Evolutionary conservation across 2,329 filamentous ascomycete genomes (phyloP).

Genomic region (Fusarium aywerte): DNA sequence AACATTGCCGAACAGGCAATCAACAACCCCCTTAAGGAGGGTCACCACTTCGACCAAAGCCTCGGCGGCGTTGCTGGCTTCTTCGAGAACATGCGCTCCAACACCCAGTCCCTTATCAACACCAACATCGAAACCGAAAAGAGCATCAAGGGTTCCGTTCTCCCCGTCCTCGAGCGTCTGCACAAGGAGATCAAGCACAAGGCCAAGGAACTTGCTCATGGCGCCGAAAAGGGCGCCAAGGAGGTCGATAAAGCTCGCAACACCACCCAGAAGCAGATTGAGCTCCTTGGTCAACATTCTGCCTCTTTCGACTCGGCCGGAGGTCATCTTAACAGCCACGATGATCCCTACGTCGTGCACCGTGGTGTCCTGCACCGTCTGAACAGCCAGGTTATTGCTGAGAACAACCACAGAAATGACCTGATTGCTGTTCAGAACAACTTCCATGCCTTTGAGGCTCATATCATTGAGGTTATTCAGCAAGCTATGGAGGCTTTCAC

Average conservation of each 20-base stretch:
- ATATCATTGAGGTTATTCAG: constrained; percentile 85
- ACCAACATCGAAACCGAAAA: constrained; percentile 92
- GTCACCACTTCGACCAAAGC: constrained; percentile 90
- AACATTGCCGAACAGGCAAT: constrained; percentile 70
- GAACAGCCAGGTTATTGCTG: constrained; percentile 89
- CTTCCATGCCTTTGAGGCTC: constrained; percentile 87
- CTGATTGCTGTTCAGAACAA: constrained; percentile 90
- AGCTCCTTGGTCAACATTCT: constrained; percentile 87
- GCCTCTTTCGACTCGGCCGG: constrained; percentile 81
- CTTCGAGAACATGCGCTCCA: constrained; percentile 93
- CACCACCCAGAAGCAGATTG: constrained; percentile 93
- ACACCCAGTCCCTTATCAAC: constrained; percentile 91
- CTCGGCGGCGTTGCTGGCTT: constrained; percentile 88
- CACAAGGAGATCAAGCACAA: constrained; percentile 98
- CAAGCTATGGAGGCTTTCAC: constrained; percentile 85
- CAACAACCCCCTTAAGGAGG: constrained; percentile 84
- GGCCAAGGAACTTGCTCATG: constrained; percentile 84
- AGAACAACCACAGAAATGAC: constrained; percentile 96
- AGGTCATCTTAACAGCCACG: constrained; percentile 73
- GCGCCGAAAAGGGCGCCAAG: constrained; percentile 86
- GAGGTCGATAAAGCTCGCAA: constrained; percentile 90
- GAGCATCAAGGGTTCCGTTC: constrained; percentile 84
- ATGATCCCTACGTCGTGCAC: constrained; percentile 90
- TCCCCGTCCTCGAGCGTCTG: constrained; percentile 88
- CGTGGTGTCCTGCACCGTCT: constrained; percentile 85